A percentile compares a stretch with the other conserved stretches of the same genome.
Conservation (phyloP, 2,329 filamentous ascomycete species). For the Dactylellina cionopaga region DNA sequence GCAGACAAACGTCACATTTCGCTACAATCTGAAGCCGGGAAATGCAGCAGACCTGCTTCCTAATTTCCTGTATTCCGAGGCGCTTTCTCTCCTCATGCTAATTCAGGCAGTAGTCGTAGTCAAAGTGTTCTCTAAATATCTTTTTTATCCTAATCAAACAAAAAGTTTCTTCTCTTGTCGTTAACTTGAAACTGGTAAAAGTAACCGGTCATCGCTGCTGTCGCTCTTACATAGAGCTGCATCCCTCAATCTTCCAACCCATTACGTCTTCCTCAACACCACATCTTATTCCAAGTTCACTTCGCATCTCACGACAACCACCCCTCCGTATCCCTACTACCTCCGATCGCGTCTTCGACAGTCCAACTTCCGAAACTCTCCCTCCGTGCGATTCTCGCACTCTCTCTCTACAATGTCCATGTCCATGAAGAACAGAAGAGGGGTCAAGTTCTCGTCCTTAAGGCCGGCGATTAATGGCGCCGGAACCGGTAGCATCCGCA, state of each 20-base stretch:
- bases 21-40: conserved; percentile 13
- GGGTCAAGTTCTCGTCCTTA: conserved; percentile 47
- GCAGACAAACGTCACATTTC: conserved; percentile 45
- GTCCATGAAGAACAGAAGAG: conserved; percentile 45
- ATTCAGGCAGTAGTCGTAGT: too few species aligned
- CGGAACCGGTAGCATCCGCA: conserved; percentile 47
- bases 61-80: conserved; percentile 10
- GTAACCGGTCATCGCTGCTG: too few species aligned
- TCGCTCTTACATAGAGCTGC: too few species aligned
- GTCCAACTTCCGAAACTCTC: conserved; percentile 8
- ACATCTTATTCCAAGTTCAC: conserved; percentile 10
- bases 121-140: too few species aligned
- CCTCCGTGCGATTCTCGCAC: conserved; percentile 26
- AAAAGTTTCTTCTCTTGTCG: neutral
- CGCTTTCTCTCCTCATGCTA: conserved; percentile 2
- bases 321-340: conserved; percentile 13
- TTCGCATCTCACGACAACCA: conserved; percentile 9
- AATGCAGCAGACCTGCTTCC: neutral
- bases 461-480: conserved; percentile 38
- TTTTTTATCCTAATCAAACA: neutral
- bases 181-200: too few species aligned
- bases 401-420: conserved; percentile 2
- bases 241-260: conserved; percentile 13
- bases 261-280: conserved; percentile 36
- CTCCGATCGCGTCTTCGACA: conserved; percentile 24